phyloP scores from a whole-genome alignment of 140 eudicot species.

The Senecio squalidus region DNA sequence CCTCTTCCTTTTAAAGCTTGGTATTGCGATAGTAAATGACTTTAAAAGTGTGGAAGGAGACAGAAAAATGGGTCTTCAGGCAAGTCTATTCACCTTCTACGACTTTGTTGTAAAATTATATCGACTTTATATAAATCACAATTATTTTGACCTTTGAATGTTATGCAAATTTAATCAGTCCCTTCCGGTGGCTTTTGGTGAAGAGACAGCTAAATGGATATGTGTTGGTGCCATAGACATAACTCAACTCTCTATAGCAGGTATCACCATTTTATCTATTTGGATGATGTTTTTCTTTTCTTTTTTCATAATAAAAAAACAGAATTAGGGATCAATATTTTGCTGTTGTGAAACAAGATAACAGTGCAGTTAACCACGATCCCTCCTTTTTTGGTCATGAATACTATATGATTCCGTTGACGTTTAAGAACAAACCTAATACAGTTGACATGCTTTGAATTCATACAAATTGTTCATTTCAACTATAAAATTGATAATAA shows the following conservation, averaged over 20 bases:
- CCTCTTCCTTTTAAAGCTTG: slow-evolving; percentile 48
- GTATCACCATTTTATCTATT: slow-evolving; percentile 28
- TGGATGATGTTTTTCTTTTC: not conserved
- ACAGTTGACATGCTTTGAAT: too few relatives aligned
- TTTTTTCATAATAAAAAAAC: not conserved
- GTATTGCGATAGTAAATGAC: slow-evolving; percentile 93
- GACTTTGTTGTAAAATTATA: not conserved
- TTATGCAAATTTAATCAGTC: slow-evolving; percentile 53
- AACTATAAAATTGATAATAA: too few relatives aligned
- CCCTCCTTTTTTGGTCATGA: not conserved
- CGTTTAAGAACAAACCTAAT: not conserved
- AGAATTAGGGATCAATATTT: not conserved
- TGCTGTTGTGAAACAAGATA: not conserved
- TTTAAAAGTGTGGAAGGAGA: slow-evolving; percentile 98
- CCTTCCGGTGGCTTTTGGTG: slow-evolving; percentile 95
- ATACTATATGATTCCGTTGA: not conserved
- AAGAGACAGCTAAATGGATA: slow-evolving; percentile 95
- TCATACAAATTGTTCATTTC: too few relatives aligned
- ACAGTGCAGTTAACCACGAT: not conserved
- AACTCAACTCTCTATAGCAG: slow-evolving; percentile 86
- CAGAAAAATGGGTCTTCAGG: slow-evolving; percentile 92
- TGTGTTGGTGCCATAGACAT: slow-evolving; percentile 96
- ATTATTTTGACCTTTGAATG: slow-evolving; percentile 17
- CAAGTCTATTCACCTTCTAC: slow-evolving; percentile 14
- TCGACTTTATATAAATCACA: not conserved